Evolutionary conservation across 345 rosid species (phyloP), one percentile per base, ranked within the genome.

Genomic region (Arabis alpina): DNA sequence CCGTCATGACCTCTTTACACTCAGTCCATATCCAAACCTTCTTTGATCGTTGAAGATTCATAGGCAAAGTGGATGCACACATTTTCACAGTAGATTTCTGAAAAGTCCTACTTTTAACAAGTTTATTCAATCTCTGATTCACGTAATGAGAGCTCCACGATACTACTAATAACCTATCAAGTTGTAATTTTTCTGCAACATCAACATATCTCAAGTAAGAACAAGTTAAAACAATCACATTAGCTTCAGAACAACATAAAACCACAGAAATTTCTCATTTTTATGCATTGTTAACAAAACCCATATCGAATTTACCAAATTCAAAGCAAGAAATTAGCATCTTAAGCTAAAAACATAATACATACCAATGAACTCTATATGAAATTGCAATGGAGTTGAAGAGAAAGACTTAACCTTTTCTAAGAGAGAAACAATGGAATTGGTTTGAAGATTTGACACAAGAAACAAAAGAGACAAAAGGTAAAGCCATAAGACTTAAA

Each of bases 21-120:
- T 86, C 79, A 8, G 88, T 93, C 92, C 93, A 90, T 55, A 90
- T 74, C 96, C 97, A 93, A 27, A 90, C 90, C 72, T 71, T 77
- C 87, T 93, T 88, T 23, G 83, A 65, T 43, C 57, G 54, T 65
- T 76, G 81, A 55, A 67, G 82, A 16, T 48, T 61, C n/a, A 34
- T 25, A 51, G 67, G 58, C 41, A 82, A n/a, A 42, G 66, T 45
- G 36, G 76, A 68, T 57, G 71, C 56, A 48, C 59, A 45, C 74
- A 68, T 68, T 61, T 28, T 61, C 8, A 71, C 54, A 63, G 57
- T 15, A 50, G 43, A 66, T 51, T 28, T 73, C n/a, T 40, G 12
- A 34, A 24, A 12, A 44, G 15, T 43, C 4, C 10, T 74, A 67
- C 61, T 59, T 37, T 53, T 16, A 14, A 34, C 11, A 55, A 56